These are phyloP conservation scores for Ammopiptanthus mongolicus DNA, from an alignment of 306 rosid genomes.

Conservation along the genomic window DNA sequence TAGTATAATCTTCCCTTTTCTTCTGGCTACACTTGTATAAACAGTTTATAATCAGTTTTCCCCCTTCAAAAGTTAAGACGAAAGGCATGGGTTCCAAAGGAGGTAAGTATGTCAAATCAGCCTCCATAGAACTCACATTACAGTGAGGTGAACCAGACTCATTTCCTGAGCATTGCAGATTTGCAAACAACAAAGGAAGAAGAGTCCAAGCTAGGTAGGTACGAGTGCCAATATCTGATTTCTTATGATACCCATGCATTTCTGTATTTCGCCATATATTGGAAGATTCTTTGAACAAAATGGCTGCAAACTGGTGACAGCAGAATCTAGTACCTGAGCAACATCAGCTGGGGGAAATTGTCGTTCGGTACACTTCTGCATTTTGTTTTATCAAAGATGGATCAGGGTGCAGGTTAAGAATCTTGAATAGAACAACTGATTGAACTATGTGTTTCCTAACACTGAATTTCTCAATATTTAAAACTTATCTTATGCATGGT, in stretches of 20 bases:
- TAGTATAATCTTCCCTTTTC: conserved; percentile 19
- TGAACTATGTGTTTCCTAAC: neutral
- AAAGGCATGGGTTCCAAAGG: conserved; percentile 7
- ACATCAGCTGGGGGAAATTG: conserved; percentile 91
- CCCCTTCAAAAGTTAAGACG: neutral
- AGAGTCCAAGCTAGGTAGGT: conserved; percentile 52
- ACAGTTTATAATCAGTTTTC: neutral
- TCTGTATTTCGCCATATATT: conserved; percentile 74
- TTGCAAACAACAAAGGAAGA: conserved; percentile 16
- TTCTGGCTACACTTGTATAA: conserved; percentile 12
- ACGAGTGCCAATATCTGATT: conserved; percentile 86
- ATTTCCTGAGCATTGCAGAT: neutral
- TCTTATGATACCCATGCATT: conserved; percentile 91
- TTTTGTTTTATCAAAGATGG: conserved; percentile 21
- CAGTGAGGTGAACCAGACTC: conserved; percentile 1
- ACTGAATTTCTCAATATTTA: conserved; percentile 9
- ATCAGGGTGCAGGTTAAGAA: conserved; percentile 11
- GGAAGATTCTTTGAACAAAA: conserved; percentile 66
- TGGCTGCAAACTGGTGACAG: conserved; percentile 74
- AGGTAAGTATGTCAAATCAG: conserved; percentile 8
- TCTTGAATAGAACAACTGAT: conserved; percentile 1
- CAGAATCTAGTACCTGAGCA: conserved; percentile 80
- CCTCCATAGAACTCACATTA: conserved; percentile 1
- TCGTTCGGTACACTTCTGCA: conserved; percentile 95
- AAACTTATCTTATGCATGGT: neutral